Percentiles rank a stretch among this genome's conserved stretches.
phyloP scores from a whole-genome alignment of 768 basidiomycete species.

The Tricholoma saponaceum region DNA sequence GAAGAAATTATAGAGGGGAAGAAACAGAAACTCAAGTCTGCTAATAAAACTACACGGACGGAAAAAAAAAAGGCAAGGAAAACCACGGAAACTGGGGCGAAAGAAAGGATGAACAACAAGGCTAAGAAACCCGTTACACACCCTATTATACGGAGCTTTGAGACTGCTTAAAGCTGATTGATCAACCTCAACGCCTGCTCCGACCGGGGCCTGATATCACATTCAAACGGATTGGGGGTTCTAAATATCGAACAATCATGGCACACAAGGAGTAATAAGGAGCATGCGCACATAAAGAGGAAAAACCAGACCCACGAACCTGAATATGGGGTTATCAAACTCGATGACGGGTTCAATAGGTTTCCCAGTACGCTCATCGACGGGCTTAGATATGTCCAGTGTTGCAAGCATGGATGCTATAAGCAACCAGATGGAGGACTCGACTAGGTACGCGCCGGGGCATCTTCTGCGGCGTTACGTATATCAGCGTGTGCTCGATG shows the following conservation, averaged over 20 bases:
- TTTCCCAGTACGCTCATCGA: constrained; percentile 42
- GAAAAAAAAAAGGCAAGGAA: neutral
- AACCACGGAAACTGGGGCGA: too few species aligned
- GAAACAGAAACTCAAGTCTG: neutral
- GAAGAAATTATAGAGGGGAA: neutral
- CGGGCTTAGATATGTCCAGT: constrained; percentile 48
- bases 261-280: constrained; percentile 1
- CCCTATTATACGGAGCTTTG: neutral
- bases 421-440: constrained; percentile 59
- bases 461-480: constrained; percentile 39
- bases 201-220: constrained; percentile 47
- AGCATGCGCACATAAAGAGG: neutral
- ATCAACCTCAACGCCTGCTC: constrained; percentile 39
- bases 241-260: constrained; percentile 18
- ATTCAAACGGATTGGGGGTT: constrained; percentile 44
- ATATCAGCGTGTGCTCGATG: neutral
- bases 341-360: constrained; percentile 43
- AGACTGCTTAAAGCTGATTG: constrained; percentile 25
- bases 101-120: neutral
- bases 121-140: neutral
- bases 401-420: constrained; percentile 54
- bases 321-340: constrained; percentile 61
- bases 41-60: neutral
- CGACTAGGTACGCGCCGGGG: constrained; percentile 60
- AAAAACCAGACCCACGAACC: constrained; percentile 32